Conservation (phyloP, 2,329 filamentous ascomycete genomes). For the Fonsecaea multimorphosa region DNA sequence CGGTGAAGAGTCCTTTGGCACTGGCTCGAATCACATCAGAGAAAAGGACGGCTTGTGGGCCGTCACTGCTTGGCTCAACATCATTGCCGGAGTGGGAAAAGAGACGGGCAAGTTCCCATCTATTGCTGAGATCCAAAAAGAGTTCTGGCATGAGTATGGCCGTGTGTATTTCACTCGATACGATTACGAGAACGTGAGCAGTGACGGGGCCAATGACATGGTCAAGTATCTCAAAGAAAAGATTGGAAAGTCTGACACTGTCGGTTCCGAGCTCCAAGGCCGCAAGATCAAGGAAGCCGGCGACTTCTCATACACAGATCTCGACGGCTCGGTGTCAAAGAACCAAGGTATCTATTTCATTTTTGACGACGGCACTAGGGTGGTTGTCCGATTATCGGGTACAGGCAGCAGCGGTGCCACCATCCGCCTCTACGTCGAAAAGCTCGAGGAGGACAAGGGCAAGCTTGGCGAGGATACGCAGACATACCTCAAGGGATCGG, state of each 20-base stretch:
- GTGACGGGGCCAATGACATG: constrained; percentile 87
- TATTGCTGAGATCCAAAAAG: constrained; percentile 93
- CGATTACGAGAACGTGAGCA: constrained; percentile 95
- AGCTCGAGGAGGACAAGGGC: constrained; percentile 81
- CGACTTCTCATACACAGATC: constrained; percentile 97
- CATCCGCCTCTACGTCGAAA: constrained; percentile 96
- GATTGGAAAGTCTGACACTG: constrained; percentile 74
- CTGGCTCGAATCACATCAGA: constrained; percentile 96
- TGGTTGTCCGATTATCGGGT: constrained; percentile 92
- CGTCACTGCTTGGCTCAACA: constrained; percentile 96
- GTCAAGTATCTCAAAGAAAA: constrained; percentile 79
- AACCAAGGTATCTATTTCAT: constrained; percentile 96
- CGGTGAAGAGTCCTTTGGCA: constrained; percentile 97
- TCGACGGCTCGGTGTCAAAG: constrained; percentile 94
- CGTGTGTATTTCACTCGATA: constrained; percentile 99
- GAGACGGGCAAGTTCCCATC: constrained; percentile 71
- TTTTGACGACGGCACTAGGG: constrained; percentile 92
- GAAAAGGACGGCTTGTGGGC: constrained; percentile 99
- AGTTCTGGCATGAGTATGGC: constrained; percentile 96
- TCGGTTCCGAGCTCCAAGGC: constrained; percentile 80
- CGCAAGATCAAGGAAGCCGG: constrained; percentile 87
- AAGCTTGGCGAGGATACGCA: constrained; percentile 85
- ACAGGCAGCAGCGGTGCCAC: constrained; percentile 95
- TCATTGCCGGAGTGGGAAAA: constrained; percentile 91
- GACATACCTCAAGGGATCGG: constrained; percentile 89